Base-by-base conservation (phyloP, 1,284 basidiomycete species). In the Cutaneotrichosporon sp. region DNA sequence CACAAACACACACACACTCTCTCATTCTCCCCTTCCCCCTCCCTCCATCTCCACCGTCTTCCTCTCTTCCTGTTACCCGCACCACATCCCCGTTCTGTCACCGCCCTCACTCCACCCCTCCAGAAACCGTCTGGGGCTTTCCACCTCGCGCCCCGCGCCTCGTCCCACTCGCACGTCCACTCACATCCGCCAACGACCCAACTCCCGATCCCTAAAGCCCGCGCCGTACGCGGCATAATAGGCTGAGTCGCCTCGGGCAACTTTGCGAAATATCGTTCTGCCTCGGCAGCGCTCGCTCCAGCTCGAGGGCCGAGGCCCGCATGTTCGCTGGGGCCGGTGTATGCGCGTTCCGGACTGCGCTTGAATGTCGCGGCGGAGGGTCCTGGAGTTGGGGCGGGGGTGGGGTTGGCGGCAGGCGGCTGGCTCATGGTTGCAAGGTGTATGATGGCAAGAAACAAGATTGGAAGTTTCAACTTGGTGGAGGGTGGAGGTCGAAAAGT, bases 181-280 rank as follows among this genome's bases (percentile, higher is more conserved):
- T 68, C 67, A 76, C 74, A 56, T 32, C 67, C 68, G 30, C 74
- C 73, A 8, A 66, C 46, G 2, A 73, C 64, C 77, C 77, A 78
- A 8, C 75, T 72, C 13, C 72, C 76, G 22, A 75, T 65, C 7
- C 53, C 51, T 18, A 56, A 52, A 34, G 50, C 21, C 49, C 63
- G 51, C 26, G 46, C 26, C 22, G 47, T 32, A 10, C 62, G 49
- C 30, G 59, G 50, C 46, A 66, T 32, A 31, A 53, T 61, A 49
- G 58, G 64, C 18, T 42, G 40, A 9, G 21, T 34, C 9, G 47
- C 53, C 55, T 62, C 61, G 26, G 58, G 51, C 53, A 65, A 34
- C 8, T 38, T 26, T n/a, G 52, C 57, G 22, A 38, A 62, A 42
- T 62, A 65, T 52, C 42, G 26, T 51, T 65, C 57, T 7, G 60